A percentile compares a stretch with the other conserved stretches of the same genome.
Evolutionary conservation across 139 green algal genomes (phyloP).

Genomic region (Tetratostichococcus sp.): DNA sequence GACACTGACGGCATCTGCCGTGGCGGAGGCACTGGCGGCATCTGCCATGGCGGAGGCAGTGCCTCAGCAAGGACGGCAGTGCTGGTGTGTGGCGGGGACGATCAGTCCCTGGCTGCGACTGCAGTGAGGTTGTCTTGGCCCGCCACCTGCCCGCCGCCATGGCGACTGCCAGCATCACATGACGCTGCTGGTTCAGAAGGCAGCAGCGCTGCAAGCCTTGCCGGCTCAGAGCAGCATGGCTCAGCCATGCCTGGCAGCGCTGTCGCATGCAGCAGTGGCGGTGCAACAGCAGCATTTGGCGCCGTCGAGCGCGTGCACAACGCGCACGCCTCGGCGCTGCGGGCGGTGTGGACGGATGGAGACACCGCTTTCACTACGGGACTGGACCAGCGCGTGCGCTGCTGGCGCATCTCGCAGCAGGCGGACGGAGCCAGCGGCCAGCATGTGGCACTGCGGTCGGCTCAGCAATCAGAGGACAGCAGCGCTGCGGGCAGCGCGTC

Average conservation of each 20-base stretch:
- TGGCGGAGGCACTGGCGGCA: background rate
- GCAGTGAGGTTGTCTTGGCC: background rate
- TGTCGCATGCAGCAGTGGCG: background rate
- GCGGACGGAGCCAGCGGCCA: background rate
- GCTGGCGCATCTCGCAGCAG: no score
- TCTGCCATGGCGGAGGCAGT: background rate
- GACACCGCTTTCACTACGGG: slow-evolving; percentile 11
- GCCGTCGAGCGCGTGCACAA: slow-evolving; percentile 3
- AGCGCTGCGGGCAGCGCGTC: background rate
- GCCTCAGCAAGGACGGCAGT: background rate
- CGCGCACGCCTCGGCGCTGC: slow-evolving; percentile 36
- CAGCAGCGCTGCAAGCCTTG: no score
- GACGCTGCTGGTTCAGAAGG: no score
- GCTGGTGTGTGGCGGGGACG: slow-evolving; percentile 36
- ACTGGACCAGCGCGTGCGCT: slow-evolving; percentile 38
- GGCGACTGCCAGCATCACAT: no score
- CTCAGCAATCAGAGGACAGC: background rate
- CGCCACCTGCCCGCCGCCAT: no score
- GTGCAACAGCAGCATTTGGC: background rate
- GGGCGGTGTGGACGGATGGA: slow-evolving; percentile 23
- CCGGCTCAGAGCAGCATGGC: no score
- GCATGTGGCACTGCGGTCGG: background rate
- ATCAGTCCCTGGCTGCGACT: slow-evolving; percentile 24
- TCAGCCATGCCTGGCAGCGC: background rate
- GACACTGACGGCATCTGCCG: background rate